A percentile compares a stretch with the other conserved stretches of the same genome.
Conservation (phyloP, 257 asterid species). For the Knoxia roxburghii region DNA sequence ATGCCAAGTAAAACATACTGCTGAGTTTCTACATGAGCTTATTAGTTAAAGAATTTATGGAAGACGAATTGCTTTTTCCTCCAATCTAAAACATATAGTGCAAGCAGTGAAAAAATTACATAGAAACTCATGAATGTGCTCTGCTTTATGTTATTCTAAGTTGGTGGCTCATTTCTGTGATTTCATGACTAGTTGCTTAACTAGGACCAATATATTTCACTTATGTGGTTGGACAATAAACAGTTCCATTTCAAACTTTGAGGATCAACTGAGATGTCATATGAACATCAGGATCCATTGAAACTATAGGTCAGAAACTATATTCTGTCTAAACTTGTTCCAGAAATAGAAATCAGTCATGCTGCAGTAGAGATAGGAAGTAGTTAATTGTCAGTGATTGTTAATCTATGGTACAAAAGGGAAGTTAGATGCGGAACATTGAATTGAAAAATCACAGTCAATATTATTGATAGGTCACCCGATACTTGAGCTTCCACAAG, state of each 20-base stretch:
- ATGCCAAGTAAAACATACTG: neutral
- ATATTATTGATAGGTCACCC: neutral
- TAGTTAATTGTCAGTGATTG: neutral
- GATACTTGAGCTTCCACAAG: neutral
- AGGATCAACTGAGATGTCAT: neutral
- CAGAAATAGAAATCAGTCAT: neutral
- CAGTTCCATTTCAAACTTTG: neutral
- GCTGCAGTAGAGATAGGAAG: neutral
- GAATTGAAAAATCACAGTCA: neutral
- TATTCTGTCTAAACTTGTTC: neutral
- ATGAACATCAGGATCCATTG: neutral
- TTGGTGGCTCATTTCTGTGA: neutral
- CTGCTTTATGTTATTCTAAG: neutral
- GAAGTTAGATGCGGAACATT: neutral
- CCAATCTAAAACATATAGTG: neutral
- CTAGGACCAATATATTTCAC: neutral
- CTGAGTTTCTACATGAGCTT: neutral
- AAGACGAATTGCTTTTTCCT: neutral
- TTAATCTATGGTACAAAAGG: neutral
- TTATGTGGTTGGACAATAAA: neutral
- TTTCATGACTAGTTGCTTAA: neutral
- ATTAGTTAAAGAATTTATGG: neutral
- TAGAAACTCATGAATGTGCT: neutral
- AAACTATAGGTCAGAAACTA: neutral
- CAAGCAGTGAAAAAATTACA: neutral